phyloP scores from a whole-genome alignment of 2,329 filamentous ascomycete species.

The Penicillium italicum region DNA sequence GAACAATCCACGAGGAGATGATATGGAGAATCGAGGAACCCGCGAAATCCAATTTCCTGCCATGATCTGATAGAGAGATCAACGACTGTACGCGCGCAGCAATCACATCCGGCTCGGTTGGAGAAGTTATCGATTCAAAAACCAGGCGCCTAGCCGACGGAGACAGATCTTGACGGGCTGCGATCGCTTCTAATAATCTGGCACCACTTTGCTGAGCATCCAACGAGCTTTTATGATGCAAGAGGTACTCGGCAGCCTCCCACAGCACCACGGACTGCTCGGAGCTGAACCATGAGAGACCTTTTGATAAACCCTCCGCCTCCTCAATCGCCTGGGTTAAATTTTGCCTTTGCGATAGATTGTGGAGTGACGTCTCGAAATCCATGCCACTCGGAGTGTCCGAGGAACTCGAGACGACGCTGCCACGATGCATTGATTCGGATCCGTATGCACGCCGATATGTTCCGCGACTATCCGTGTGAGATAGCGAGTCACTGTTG shows the following conservation, averaged over 20 bases:
- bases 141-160: conserved; percentile 33
- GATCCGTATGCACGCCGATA: conserved; percentile 35
- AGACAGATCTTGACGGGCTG: conserved; percentile 39
- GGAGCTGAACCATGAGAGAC: conserved; percentile 35
- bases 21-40: conserved; percentile 38
- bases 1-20: conserved; percentile 40
- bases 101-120: conserved; percentile 37
- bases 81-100: conserved; percentile 39
- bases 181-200: conserved; percentile 36
- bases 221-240: conserved; percentile 34
- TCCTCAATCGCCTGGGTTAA: conserved; percentile 38
- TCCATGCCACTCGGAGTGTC: conserved; percentile 38
- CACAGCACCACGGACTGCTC: conserved; percentile 42
- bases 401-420: conserved; percentile 38
- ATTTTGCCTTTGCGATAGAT: conserved; percentile 34
- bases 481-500: conserved; percentile 29
- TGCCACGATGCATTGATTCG: conserved; percentile 44
- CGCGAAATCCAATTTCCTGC: conserved; percentile 42
- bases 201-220: conserved; percentile 39
- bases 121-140: conserved; percentile 36
- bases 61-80: conserved; percentile 43
- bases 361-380: conserved; percentile 38
- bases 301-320: conserved; percentile 34
- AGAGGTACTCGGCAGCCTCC: conserved; percentile 39
- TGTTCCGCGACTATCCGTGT: conserved; percentile 34